phyloP scores from a whole-genome alignment of 2,329 filamentous ascomycete genomes.

The Paecilomyces fulvus region DNA sequence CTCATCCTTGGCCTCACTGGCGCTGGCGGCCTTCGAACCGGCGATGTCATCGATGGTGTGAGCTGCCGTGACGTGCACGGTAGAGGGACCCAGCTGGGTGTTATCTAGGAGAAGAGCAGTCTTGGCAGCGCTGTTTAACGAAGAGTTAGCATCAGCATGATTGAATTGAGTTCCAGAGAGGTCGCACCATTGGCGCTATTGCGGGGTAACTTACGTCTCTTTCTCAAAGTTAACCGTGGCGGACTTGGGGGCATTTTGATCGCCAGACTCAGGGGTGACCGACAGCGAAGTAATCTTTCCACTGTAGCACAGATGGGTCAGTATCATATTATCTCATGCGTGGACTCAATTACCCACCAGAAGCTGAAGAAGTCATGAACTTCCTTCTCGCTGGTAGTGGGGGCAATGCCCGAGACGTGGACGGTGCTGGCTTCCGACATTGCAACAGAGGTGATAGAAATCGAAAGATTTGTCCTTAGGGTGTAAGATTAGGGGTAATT shows the following conservation, averaged over 20 bases:
- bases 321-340: slow-evolving; percentile 1
- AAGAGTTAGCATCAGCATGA: slow-evolving; percentile 1
- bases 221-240: slow-evolving; percentile 97
- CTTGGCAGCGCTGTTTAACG: slow-evolving; percentile 63
- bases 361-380: slow-evolving; percentile 97
- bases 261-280: slow-evolving; percentile 53
- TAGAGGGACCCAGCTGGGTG: slow-evolving; percentile 72
- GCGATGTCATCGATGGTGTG: slow-evolving; percentile 57
- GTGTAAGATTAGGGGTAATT: neutral
- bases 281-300: slow-evolving; percentile 86
- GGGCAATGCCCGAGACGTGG: slow-evolving; percentile 80
- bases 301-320: slow-evolving; percentile 38
- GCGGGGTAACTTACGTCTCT: slow-evolving; percentile 53
- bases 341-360: slow-evolving; percentile 48
- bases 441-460: slow-evolving; percentile 13
- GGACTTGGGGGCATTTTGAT: slow-evolving; percentile 58
- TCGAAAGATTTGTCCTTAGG: neutral
- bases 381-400: slow-evolving; percentile 77
- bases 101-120: slow-evolving; percentile 95
- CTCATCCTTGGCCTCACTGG: slow-evolving; percentile 46
- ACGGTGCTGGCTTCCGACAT: slow-evolving; percentile 60
- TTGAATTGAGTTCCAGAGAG: neutral
- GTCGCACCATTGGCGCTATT: slow-evolving; percentile 3
- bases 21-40: slow-evolving; percentile 51
- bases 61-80: slow-evolving; percentile 71